Percentiles rank a stretch among this genome's conserved stretches.
Evolutionary conservation across 257 asterid genomes (phyloP).

Genomic region (Galeopsis tetrahit): DNA sequence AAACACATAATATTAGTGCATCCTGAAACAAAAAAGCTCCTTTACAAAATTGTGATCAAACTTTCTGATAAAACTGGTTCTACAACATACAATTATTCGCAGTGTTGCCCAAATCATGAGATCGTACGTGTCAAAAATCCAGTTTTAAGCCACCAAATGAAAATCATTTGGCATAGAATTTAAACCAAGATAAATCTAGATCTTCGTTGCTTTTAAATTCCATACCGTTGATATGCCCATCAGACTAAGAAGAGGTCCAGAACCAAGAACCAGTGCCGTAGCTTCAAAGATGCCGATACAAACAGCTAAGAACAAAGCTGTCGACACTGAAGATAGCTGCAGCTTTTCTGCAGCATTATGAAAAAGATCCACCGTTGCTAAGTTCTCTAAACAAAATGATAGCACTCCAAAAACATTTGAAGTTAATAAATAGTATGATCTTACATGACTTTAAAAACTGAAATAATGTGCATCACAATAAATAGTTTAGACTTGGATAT

Average conservation of each 20-base stretch:
- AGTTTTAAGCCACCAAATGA: neutral
- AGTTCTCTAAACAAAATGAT: conserved; percentile 33
- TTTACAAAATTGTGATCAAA: neutral
- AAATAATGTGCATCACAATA: conserved; percentile 1
- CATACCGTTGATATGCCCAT: conserved; percentile 90
- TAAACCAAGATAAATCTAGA: conserved; percentile 18
- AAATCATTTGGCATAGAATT: neutral
- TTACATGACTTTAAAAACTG: conserved; percentile 17
- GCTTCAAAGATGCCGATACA: conserved; percentile 91
- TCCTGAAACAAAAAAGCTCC: neutral
- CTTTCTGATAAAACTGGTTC: neutral
- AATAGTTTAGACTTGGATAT: neutral
- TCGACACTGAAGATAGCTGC: conserved; percentile 90
- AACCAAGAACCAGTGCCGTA: conserved; percentile 68
- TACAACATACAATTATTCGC: conserved; percentile 1
- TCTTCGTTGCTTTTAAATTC: conserved; percentile 27
- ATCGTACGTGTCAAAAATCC: neutral
- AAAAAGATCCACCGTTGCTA: conserved; percentile 32
- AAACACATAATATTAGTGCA: conserved; percentile 1
- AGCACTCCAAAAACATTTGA: conserved; percentile 17
- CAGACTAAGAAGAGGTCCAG: conserved; percentile 81
- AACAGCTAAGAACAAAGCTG: conserved; percentile 84
- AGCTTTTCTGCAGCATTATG: conserved; percentile 47
- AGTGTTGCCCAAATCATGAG: neutral
- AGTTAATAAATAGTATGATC: neutral